phyloP scores from a whole-genome alignment of 331 rosid species.

The Ulmus americana region DNA sequence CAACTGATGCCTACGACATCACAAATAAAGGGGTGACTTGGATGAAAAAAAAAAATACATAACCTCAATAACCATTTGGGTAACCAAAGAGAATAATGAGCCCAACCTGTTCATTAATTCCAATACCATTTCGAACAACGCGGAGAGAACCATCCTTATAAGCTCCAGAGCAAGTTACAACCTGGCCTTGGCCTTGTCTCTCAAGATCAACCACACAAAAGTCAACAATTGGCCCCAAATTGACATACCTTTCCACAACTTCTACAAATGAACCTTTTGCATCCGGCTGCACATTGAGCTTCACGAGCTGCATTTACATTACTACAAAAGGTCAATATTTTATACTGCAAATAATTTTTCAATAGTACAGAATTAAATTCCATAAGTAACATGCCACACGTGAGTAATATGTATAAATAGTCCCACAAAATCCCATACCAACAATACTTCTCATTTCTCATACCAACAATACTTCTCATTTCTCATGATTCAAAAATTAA shows the following conservation, averaged over 20 bases:
- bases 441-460: too few species aligned
- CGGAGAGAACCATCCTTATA: conserved; percentile 99
- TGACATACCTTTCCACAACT: conserved; percentile 83
- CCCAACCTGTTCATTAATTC: conserved; percentile 89
- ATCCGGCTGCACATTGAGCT: conserved; percentile 77
- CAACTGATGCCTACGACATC: conserved; percentile 76
- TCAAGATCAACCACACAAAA: conserved; percentile 97
- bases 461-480: too few species aligned
- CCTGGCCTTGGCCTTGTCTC: conserved; percentile 99
- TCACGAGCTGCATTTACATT: conserved; percentile 64
- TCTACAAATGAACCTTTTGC: conserved; percentile 91
- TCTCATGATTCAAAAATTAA: too few species aligned
- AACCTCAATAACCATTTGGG: neutral
- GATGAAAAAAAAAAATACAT: conserved; percentile 4
- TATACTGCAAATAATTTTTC: neutral
- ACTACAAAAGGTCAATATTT: conserved; percentile 29
- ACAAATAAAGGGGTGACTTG: conserved; percentile 18
- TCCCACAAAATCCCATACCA: too few species aligned
- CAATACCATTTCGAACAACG: conserved; percentile 83
- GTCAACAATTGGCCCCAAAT: conserved; percentile 97
- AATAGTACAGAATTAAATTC: neutral
- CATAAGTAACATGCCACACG: neutral
- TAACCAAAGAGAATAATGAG: neutral
- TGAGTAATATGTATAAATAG: too few species aligned
- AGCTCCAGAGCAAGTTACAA: conserved; percentile 98